These are phyloP conservation scores for Jaapia argillacea DNA, from an alignment of 768 basidiomycete species.

Conservation along the genomic window DNA sequence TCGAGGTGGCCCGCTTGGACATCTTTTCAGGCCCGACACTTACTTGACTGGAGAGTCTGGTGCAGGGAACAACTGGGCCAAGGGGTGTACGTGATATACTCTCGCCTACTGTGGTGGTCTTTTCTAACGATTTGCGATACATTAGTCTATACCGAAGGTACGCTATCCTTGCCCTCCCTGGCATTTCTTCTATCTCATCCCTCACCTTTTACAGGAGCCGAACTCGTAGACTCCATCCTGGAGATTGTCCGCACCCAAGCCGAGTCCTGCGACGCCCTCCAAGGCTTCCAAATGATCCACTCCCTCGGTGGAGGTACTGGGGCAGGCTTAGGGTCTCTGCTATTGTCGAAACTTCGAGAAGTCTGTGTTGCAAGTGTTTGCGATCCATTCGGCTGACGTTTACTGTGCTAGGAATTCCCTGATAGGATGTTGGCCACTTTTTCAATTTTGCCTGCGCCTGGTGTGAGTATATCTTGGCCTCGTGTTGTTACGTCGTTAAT, in stretches of 20 bases:
- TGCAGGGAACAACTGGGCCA: constrained; percentile 94
- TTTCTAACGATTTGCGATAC: constrained; percentile 1
- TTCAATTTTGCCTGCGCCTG: constrained; percentile 44
- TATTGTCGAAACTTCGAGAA: constrained; percentile 77
- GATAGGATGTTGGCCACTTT: constrained; percentile 43
- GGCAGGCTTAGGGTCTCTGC: constrained; percentile 72
- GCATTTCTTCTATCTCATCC: neutral
- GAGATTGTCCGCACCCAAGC: constrained; percentile 22
- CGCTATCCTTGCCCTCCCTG: constrained; percentile 7
- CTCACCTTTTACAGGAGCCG: constrained; percentile 50
- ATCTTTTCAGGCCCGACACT: constrained; percentile 82
- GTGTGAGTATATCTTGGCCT: constrained; percentile 22
- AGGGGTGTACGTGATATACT: constrained; percentile 58
- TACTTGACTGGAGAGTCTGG: constrained; percentile 54
- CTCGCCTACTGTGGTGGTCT: constrained; percentile 11
- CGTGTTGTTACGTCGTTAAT: neutral
- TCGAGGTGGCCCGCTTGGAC: constrained; percentile 58
- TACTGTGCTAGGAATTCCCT: constrained; percentile 47
- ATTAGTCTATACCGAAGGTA: constrained; percentile 84
- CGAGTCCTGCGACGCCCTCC: constrained; percentile 76
- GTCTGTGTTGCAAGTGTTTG: constrained; percentile 23
- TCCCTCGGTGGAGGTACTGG: constrained; percentile 91
- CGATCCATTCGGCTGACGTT: constrained; percentile 12
- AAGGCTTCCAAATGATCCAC: constrained; percentile 86
- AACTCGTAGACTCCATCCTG: constrained; percentile 79